These are phyloP conservation scores for Fusarium sp. DNA, from an alignment of 2,329 filamentous ascomycete species.

Conservation along the genomic window DNA sequence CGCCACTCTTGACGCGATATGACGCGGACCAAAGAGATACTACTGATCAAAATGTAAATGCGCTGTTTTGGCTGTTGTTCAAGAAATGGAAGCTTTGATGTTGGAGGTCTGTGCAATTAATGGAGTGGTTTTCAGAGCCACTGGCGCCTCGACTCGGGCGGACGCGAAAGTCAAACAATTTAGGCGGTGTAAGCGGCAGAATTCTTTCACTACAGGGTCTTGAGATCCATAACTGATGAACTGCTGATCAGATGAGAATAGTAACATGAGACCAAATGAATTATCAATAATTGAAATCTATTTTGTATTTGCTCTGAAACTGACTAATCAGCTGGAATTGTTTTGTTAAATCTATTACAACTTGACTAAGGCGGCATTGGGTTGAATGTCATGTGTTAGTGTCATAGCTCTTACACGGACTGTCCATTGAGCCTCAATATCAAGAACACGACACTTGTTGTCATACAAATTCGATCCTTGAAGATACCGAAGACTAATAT, in stretches of 20 bases:
- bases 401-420: neutral
- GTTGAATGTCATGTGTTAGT: neutral
- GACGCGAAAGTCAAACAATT: slow-evolving; percentile 31
- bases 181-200: slow-evolving; percentile 45
- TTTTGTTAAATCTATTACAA: neutral
- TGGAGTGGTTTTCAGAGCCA: neutral
- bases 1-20: slow-evolving; percentile 18
- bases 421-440: neutral
- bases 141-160: slow-evolving; percentile 6
- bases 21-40: slow-evolving; percentile 13
- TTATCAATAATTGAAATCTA: neutral
- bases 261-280: neutral
- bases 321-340: no score
- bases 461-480: neutral
- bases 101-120: slow-evolving; percentile 25
- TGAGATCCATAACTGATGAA: neutral
- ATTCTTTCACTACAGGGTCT: slow-evolving; percentile 10
- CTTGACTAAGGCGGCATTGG: neutral
- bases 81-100: slow-evolving; percentile 14
- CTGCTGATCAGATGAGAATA: neutral
- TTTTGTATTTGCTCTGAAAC: neutral
- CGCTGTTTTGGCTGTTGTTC: neutral
- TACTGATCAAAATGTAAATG: slow-evolving; percentile 22
- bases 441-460: neutral
- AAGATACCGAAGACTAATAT: neutral